Evolutionary conservation across 129 eudicot species (phyloP).

Genomic region (Artemisia tridentata): DNA sequence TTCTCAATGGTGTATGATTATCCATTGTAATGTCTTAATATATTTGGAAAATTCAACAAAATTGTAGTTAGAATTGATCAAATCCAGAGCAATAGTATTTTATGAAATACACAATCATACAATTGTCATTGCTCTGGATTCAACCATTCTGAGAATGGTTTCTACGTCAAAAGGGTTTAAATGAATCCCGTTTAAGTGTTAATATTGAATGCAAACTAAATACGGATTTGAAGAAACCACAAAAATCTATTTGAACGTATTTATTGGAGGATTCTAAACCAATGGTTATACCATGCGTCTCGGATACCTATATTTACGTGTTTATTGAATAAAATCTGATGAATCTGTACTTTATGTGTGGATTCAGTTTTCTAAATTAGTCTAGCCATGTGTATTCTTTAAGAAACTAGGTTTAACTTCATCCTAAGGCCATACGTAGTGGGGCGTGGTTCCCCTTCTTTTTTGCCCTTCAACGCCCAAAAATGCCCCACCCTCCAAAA

Average conservation of each 20-base stretch:
- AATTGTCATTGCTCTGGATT: constrained; percentile 38
- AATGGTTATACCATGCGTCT: not conserved
- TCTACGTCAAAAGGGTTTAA: constrained; percentile 19
- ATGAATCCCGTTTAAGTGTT: not conserved
- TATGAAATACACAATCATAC: constrained; percentile 23
- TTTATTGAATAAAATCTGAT: too few species aligned
- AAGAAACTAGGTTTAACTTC: too few species aligned
- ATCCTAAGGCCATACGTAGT: too few species aligned
- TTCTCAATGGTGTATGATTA: constrained; percentile 9
- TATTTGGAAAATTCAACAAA: not conserved
- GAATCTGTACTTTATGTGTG: too few species aligned
- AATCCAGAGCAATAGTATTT: constrained; percentile 39
- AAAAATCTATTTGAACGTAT: not conserved
- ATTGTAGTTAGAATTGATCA: constrained; percentile 8
- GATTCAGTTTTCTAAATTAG: too few species aligned
- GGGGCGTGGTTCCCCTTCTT: too few species aligned
- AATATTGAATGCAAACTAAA: not conserved
- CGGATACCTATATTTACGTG: not conserved
- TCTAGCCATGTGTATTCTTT: too few species aligned
- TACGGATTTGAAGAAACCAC: not conserved
- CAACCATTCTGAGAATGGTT: constrained; percentile 36
- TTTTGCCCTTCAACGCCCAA: too few species aligned
- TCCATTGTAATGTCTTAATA: constrained; percentile 16
- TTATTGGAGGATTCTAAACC: not conserved
- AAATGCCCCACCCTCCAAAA: too few species aligned